Base-by-base conservation (phyloP, 305 asterid species). In the Stenogyne calaminthoides region DNA sequence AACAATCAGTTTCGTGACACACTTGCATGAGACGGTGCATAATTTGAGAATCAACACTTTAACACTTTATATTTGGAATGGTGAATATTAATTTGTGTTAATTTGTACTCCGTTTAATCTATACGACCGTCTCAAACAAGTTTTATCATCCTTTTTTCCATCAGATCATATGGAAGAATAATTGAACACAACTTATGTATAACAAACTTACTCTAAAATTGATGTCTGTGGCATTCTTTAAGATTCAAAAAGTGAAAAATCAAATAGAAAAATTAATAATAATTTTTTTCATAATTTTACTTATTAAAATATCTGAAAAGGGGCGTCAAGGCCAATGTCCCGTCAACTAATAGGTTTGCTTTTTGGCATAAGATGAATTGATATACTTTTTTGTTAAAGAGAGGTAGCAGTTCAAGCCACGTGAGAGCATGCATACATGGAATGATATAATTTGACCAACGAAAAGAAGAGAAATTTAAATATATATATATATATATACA, bases 391-490 rank as follows among this genome's bases (percentile, higher is more conserved):
- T 63, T 19, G 36, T 34, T 69, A 77, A 81, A 77, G 84, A 74
- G 78, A 60, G 82, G 84, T 62, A 58, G 80, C 79, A 77, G 78
- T 81, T 77, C 73, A 70, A 66, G 49, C 80, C 84, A 81, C 84
- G 77, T 80, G 84, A 79, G 57, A 25, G 74, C 74, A 74, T 72
- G 70, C 69, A 68, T 73, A 59, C 69, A 46, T 25, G 15, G 4
- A 59, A 42, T 52, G 61, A 29, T 67, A 66, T 9, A 57, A 32
- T 62, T 76, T 79, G 78, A 76, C 78, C 84, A 77, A 56, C 61
- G 0, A 61, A 61, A 74, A 58, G 6, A 27, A 66, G 7, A 7
- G 0, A 55, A 39, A 39, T 27, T 5, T 5, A n/a, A 9, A 47
- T n/a, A n/a, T n/a, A n/a, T n/a, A n/a, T n/a, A n/a, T n/a, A n/a